Percentiles rank a stretch among this genome's conserved stretches.
phyloP scores from a whole-genome alignment of 2,329 filamentous ascomycete genomes.

The Microdochium nivale region DNA sequence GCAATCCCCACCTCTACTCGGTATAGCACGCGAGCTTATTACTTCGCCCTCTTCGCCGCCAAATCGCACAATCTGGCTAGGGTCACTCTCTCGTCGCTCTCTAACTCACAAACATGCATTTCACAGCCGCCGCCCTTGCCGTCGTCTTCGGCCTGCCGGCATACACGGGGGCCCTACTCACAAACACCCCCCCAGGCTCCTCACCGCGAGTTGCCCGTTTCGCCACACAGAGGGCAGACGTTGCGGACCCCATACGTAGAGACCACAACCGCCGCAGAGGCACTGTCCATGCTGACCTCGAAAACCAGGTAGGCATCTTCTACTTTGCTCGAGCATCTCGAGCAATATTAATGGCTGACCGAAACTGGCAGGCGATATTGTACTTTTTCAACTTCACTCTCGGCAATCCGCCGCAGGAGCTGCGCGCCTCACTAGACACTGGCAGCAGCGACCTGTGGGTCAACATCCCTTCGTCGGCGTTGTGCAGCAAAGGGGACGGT shows the following conservation, averaged over 20 bases:
- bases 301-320: slow-evolving; percentile 44
- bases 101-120: slow-evolving; percentile 13
- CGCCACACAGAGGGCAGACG: slow-evolving; percentile 28
- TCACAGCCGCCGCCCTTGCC: slow-evolving; percentile 13
- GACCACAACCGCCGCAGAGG: slow-evolving; percentile 37
- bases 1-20: too few species aligned
- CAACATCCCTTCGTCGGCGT: slow-evolving; percentile 52
- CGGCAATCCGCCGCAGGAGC: slow-evolving; percentile 49
- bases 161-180: slow-evolving; percentile 15
- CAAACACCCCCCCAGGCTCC: slow-evolving; percentile 10
- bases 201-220: slow-evolving; percentile 36
- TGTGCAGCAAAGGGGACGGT: slow-evolving; percentile 42
- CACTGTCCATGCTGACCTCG: slow-evolving; percentile 35
- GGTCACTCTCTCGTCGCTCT: too few species aligned
- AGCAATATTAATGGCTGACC: slow-evolving; percentile 10
- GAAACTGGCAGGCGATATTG: slow-evolving; percentile 41
- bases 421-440: slow-evolving; percentile 57
- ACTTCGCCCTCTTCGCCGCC: too few species aligned
- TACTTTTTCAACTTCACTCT: slow-evolving; percentile 57
- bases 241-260: slow-evolving; percentile 31
- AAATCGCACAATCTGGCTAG: too few species aligned
- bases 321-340: background rate
- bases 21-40: too few species aligned
- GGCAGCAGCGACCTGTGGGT: slow-evolving; percentile 64
- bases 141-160: slow-evolving; percentile 14